These are phyloP conservation scores for Aaosphaeria arxii DNA, from an alignment of 2,329 filamentous ascomycete genomes.

Conservation along the genomic window DNA sequence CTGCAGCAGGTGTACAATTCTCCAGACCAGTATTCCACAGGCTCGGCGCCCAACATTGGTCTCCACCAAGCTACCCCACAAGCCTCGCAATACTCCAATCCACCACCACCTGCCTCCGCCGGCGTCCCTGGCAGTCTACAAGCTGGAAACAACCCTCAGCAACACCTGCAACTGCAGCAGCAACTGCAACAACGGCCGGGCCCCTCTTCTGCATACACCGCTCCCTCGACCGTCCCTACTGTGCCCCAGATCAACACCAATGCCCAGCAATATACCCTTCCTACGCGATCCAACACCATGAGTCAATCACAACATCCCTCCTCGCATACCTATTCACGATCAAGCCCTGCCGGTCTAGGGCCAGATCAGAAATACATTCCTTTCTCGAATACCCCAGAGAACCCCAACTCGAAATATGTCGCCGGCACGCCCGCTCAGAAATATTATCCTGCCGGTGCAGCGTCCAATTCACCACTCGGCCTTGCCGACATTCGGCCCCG, in stretches of 20 bases:
- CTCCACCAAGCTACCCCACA: conserved; percentile 56
- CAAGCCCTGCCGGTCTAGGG: conserved; percentile 68
- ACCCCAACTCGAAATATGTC: conserved; percentile 48
- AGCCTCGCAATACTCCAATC: conserved; percentile 43
- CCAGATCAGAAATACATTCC: conserved; percentile 61
- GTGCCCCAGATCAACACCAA: conserved; percentile 51
- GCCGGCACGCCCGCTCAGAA: conserved; percentile 51
- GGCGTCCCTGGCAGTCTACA: conserved; percentile 61
- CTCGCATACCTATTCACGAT: conserved; percentile 68
- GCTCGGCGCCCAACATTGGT: conserved; percentile 53
- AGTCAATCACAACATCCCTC: conserved; percentile 38
- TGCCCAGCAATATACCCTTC: conserved; percentile 59
- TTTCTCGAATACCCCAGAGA: conserved; percentile 63
- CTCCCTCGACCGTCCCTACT: conserved; percentile 56
- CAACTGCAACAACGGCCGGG: conserved; percentile 51
- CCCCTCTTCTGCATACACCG: conserved; percentile 54
- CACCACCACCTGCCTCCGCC: conserved; percentile 23
- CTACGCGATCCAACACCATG: conserved; percentile 63
- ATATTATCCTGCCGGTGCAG: conserved; percentile 57
- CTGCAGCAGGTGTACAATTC: conserved; percentile 49
- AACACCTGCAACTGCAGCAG: conserved; percentile 44
- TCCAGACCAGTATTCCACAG: conserved; percentile 48
- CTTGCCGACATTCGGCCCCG: conserved; percentile 88
- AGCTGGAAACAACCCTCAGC: conserved; percentile 44
- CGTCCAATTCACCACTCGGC: conserved; percentile 83